phyloP scores from a whole-genome alignment of 768 basidiomycete genomes.

The Leucogyrophana mollusca region DNA sequence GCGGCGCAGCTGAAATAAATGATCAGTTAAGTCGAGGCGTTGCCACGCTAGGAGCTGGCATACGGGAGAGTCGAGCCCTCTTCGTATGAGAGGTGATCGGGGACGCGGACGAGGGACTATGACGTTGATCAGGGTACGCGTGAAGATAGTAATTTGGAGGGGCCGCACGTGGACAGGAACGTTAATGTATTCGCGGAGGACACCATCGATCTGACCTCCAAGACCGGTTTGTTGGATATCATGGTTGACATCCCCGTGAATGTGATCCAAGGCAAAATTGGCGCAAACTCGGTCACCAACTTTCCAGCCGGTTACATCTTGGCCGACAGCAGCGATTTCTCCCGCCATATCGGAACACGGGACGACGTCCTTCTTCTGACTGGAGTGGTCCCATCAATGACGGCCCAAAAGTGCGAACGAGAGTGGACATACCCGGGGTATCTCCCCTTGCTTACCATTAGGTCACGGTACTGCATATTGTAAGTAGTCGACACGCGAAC shows the following conservation, averaged over 20 bases:
- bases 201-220: conserved; percentile 50
- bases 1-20: conserved; percentile 47
- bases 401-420: neutral
- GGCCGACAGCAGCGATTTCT: conserved; percentile 48
- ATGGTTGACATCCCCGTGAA: conserved; percentile 42
- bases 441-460: conserved; percentile 36
- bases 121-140: neutral
- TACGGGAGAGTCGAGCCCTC: conserved; percentile 67
- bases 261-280: conserved; percentile 49
- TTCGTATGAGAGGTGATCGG: conserved; percentile 57
- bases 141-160: neutral
- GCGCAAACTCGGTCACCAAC: conserved; percentile 56
- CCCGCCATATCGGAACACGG: conserved; percentile 54
- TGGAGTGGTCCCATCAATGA: conserved; percentile 4
- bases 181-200: conserved; percentile 52
- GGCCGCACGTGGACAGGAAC: conserved; percentile 43
- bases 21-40: too few species aligned
- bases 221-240: conserved; percentile 36
- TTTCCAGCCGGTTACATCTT: conserved; percentile 44
- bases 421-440: conserved; percentile 34
- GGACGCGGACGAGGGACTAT: conserved; percentile 50
- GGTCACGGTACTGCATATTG: conserved; percentile 47
- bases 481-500: neutral
- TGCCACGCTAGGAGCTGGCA: conserved; percentile 11
- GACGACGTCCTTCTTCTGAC: conserved; percentile 24